These are phyloP conservation scores for Hypoxylon sp. DNA, from an alignment of 2,329 filamentous ascomycete genomes.

Conservation along the genomic window DNA sequence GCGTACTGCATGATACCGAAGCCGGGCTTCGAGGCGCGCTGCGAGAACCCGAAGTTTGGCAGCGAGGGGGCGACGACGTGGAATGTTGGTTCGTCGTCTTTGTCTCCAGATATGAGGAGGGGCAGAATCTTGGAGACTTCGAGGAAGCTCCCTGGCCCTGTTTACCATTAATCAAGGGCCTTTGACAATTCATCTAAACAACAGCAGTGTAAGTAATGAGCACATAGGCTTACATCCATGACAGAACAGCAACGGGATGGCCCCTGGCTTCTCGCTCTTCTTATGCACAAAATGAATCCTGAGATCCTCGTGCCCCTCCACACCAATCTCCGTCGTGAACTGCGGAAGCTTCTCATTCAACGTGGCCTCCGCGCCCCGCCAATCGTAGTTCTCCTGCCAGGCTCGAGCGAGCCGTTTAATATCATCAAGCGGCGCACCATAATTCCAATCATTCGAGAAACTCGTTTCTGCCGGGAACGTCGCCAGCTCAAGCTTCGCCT, in stretches of 20 bases:
- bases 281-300: conserved; percentile 74
- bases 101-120: conserved; percentile 46
- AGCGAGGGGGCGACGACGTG: conserved; percentile 63
- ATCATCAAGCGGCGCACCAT: conserved; percentile 71
- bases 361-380: conserved; percentile 69
- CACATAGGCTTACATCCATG: conserved; percentile 45
- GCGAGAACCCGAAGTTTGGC: conserved; percentile 61
- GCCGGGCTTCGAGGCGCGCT: conserved; percentile 58
- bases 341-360: conserved; percentile 71
- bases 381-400: conserved; percentile 72
- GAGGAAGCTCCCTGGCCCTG: conserved; percentile 70
- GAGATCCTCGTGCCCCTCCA: conserved; percentile 70
- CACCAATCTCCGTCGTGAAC: conserved; percentile 64
- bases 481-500: conserved; percentile 35
- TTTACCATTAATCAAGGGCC: not conserved
- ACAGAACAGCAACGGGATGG: conserved; percentile 49
- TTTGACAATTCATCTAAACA: not conserved
- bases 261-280: conserved; percentile 61
- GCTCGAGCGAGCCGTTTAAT: conserved; percentile 69
- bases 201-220: too few species aligned
- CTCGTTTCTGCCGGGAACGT: conserved; percentile 36
- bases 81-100: conserved; percentile 55
- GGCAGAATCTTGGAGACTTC: conserved; percentile 70
- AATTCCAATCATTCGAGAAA: conserved; percentile 63
- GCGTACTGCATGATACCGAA: conserved; percentile 70